These are phyloP conservation scores for Gymnopilus junonius DNA, from an alignment of 768 basidiomycete species.

Conservation along the genomic window DNA sequence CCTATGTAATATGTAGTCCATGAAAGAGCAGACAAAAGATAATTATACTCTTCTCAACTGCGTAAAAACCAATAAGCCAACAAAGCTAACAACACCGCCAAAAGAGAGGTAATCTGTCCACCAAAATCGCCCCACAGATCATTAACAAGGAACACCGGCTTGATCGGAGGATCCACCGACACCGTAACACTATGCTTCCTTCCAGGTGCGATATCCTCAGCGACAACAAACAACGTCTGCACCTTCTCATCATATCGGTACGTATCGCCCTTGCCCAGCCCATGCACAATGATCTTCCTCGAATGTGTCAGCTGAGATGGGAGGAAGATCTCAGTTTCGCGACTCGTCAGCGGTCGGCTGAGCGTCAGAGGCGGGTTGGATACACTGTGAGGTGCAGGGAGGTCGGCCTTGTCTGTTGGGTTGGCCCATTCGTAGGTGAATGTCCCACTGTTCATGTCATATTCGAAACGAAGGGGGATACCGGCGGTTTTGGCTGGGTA, in stretches of 20 bases:
- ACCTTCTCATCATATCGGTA: conserved; percentile 63
- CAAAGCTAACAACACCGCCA: conserved; percentile 24
- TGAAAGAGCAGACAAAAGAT: no score
- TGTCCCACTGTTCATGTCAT: conserved; percentile 75
- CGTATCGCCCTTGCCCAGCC: conserved; percentile 52
- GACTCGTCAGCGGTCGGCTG: conserved; percentile 46
- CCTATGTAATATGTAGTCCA: no score
- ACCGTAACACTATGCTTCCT: conserved; percentile 56
- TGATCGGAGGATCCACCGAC: conserved; percentile 56
- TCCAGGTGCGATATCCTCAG: conserved; percentile 46
- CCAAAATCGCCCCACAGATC: conserved; percentile 67
- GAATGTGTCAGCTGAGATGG: conserved; percentile 65
- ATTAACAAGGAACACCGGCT: conserved; percentile 58
- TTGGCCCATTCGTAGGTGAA: conserved; percentile 71
- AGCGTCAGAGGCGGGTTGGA: conserved; percentile 43
- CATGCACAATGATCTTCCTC: conserved; percentile 60
- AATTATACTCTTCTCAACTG: no score
- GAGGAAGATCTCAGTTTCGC: conserved; percentile 84
- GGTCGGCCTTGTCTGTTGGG: conserved; percentile 24
- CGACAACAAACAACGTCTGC: conserved; percentile 78
- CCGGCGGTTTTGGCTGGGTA: conserved; percentile 93
- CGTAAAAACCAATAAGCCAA: conserved; percentile 16
- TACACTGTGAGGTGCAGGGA: conserved; percentile 21
- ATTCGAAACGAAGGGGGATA: conserved; percentile 72
- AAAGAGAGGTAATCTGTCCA: conserved; percentile 21